Percentiles rank a stretch among this genome's conserved stretches.
phyloP scores from a whole-genome alignment of 176 grass and related monocot genomes.

The Ananas comosus region DNA sequence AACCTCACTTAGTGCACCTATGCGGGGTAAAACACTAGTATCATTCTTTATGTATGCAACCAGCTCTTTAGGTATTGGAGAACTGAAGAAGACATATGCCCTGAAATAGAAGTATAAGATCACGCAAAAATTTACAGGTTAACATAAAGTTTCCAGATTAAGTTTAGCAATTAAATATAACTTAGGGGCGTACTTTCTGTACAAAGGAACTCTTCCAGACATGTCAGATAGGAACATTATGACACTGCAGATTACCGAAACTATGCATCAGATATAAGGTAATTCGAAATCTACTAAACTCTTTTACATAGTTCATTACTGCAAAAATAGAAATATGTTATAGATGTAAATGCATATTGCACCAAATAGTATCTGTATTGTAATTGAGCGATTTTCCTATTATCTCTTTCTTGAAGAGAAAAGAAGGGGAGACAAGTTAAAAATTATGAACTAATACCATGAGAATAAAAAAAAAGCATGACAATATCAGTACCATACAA shows the following conservation, averaged over 20 bases:
- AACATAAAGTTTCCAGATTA: too few relatives aligned
- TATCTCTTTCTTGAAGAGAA: neutral
- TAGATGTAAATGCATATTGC: too few relatives aligned
- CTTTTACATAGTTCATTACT: neutral
- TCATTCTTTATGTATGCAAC: slow-evolving; percentile 91
- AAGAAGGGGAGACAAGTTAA: neutral
- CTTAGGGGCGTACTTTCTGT: slow-evolving; percentile 56
- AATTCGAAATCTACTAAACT: neutral
- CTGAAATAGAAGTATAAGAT: slow-evolving; percentile 22
- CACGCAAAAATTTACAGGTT: neutral
- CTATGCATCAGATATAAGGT: slow-evolving; percentile 20
- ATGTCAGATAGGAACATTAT: slow-evolving; percentile 96
- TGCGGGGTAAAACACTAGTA: slow-evolving; percentile 76
- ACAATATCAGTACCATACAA: neutral
- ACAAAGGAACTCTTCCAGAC: slow-evolving; percentile 94
- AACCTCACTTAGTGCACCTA: slow-evolving; percentile 95
- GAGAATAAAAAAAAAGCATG: neutral
- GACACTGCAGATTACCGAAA: slow-evolving; percentile 51
- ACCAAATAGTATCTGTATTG: too few relatives aligned
- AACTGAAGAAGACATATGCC: slow-evolving; percentile 94
- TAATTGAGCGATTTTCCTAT: too few relatives aligned
- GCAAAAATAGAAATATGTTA: too few relatives aligned
- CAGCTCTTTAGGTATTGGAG: slow-evolving; percentile 77
- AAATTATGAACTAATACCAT: slow-evolving; percentile 7
- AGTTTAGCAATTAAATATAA: too few relatives aligned